phyloP scores from a whole-genome alignment of 2,329 filamentous ascomycete species.

The Alternaria hordeiaustralica region DNA sequence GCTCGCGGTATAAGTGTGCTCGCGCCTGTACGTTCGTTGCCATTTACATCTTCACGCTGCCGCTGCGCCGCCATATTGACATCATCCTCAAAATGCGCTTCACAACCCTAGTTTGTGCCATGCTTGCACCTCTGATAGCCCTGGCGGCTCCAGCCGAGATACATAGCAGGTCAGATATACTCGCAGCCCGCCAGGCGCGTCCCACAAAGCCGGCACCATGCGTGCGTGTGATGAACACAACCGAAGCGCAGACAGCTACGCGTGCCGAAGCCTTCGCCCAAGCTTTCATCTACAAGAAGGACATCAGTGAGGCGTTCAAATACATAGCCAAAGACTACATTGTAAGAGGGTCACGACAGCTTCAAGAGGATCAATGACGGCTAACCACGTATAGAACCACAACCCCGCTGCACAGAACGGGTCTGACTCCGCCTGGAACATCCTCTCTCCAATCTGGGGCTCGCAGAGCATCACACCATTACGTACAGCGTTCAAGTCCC shows the following conservation, averaged over 20 bases:
- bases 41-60: background rate
- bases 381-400: constrained; percentile 32
- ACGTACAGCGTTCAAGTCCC: constrained; percentile 26
- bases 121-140: constrained; percentile 20
- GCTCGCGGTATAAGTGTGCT: background rate
- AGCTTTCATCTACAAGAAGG: constrained; percentile 37
- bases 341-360: constrained; percentile 10
- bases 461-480: constrained; percentile 30
- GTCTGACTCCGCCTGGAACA: constrained; percentile 36
- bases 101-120: constrained; percentile 14
- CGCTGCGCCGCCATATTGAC: background rate
- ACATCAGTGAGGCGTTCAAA: constrained; percentile 38
- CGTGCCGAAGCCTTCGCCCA: constrained; percentile 30
- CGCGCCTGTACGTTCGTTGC: background rate
- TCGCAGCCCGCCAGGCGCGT: constrained; percentile 17
- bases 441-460: constrained; percentile 33
- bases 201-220: constrained; percentile 36
- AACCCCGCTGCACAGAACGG: constrained; percentile 37
- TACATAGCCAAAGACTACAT: constrained; percentile 38
- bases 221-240: constrained; percentile 20
- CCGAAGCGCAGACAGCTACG: constrained; percentile 17
- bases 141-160: constrained; percentile 22
- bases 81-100: constrained; percentile 24
- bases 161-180: background rate
- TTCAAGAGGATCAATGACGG: background rate